Conservation (phyloP, 768 basidiomycete genomes). For the Solioccasus polychromus region DNA sequence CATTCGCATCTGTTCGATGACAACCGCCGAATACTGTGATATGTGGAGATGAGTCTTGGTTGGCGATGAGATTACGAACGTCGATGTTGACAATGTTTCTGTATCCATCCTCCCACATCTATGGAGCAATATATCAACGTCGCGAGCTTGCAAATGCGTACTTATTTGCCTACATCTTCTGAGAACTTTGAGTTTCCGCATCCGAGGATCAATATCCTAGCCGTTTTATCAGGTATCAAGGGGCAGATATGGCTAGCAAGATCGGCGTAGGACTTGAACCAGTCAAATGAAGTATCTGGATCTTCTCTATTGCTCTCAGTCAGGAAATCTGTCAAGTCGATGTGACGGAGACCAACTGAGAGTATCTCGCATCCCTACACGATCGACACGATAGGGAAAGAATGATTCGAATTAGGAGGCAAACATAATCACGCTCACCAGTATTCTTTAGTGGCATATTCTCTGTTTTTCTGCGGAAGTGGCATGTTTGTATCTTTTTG, state of each 20-base stretch:
- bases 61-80: slow-evolving; percentile 38
- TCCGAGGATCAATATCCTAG: slow-evolving; percentile 74
- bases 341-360: slow-evolving; percentile 43
- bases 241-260: slow-evolving; percentile 59
- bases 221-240: slow-evolving; percentile 58
- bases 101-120: slow-evolving; percentile 91
- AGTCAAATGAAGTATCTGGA: slow-evolving; percentile 67
- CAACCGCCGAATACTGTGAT: slow-evolving; percentile 67
- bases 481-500: slow-evolving; percentile 14
- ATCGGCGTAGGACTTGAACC: slow-evolving; percentile 83
- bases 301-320: slow-evolving; percentile 44
- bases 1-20: slow-evolving; percentile 71
- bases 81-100: slow-evolving; percentile 77
- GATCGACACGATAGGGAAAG: slow-evolving; percentile 3
- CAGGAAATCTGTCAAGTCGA: slow-evolving; percentile 1
- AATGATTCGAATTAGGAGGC: background rate
- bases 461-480: slow-evolving; percentile 63
- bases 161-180: slow-evolving; percentile 51
- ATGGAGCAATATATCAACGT: slow-evolving; percentile 5
- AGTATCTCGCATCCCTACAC: slow-evolving; percentile 66
- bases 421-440: slow-evolving; percentile 47
- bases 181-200: slow-evolving; percentile 83
- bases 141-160: background rate
- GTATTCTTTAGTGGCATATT: slow-evolving; percentile 66
- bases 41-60: background rate